phyloP scores from a whole-genome alignment of 2,329 filamentous ascomycete genomes.

The Xylariales sp. region DNA sequence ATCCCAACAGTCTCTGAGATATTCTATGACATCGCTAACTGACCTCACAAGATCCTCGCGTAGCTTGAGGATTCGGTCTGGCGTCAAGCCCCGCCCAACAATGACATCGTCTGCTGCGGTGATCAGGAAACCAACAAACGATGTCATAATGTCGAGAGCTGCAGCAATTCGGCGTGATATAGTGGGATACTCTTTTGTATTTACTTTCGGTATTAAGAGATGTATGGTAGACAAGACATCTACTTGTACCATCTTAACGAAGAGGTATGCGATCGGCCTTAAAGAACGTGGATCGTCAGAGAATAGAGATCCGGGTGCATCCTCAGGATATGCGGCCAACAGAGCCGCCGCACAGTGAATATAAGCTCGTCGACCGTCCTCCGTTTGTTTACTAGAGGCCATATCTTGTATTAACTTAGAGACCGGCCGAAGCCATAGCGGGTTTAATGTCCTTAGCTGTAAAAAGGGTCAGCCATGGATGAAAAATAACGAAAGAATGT shows the following conservation, averaged over 20 bases:
- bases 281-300: slow-evolving; percentile 55
- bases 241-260: slow-evolving; percentile 73
- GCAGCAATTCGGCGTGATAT: slow-evolving; percentile 67
- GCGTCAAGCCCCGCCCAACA: slow-evolving; percentile 56
- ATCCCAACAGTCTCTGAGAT: slow-evolving; percentile 77
- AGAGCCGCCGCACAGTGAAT: slow-evolving; percentile 69
- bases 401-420: slow-evolving; percentile 63
- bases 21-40: slow-evolving; percentile 74
- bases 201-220: slow-evolving; percentile 67
- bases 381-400: slow-evolving; percentile 65
- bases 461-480: slow-evolving; percentile 32
- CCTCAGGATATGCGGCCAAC: slow-evolving; percentile 64
- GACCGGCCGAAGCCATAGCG: slow-evolving; percentile 64
- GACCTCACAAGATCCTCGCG: slow-evolving; percentile 60
- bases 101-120: slow-evolving; percentile 60
- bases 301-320: slow-evolving; percentile 64
- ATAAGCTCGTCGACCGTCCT: slow-evolving; percentile 67
- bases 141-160: slow-evolving; percentile 71
- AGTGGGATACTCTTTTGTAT: slow-evolving; percentile 63
- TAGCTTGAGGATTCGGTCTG: slow-evolving; percentile 68
- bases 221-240: slow-evolving; percentile 74
- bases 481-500: not conserved
- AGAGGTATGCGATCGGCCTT: slow-evolving; percentile 70
- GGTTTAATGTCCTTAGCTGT: slow-evolving; percentile 61
- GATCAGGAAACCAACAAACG: slow-evolving; percentile 69